Evolutionary conservation across 2,329 filamentous ascomycete species (phyloP).

Genomic region (Venturia pyrina): DNA sequence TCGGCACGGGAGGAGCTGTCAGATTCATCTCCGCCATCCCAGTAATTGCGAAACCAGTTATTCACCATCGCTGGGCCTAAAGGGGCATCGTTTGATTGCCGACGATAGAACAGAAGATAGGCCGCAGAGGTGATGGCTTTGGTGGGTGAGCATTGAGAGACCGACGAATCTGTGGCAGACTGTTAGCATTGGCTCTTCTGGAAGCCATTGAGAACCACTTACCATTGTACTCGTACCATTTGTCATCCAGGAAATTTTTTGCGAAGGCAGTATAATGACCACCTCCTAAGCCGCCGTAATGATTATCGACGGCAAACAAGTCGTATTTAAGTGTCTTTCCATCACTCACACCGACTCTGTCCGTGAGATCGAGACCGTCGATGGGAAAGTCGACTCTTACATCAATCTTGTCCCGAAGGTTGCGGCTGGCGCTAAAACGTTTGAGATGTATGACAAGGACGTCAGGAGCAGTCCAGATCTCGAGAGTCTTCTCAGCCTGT

Average conservation of each 20-base stretch:
- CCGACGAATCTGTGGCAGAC: constrained; percentile 62
- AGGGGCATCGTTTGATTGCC: constrained; percentile 57
- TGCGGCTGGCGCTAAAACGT: constrained; percentile 78
- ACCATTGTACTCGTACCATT: constrained; percentile 98
- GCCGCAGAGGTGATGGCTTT: constrained; percentile 65
- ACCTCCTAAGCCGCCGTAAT: constrained; percentile 85
- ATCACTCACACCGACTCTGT: constrained; percentile 68
- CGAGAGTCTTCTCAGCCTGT: constrained; percentile 89
- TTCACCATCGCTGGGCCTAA: constrained; percentile 70
- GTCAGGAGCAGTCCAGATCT: constrained; percentile 93
- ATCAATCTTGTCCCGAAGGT: constrained; percentile 82
- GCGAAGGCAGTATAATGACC: constrained; percentile 95
- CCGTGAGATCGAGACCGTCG: constrained; percentile 72
- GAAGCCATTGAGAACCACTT: constrained; percentile 25
- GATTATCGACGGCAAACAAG: constrained; percentile 90
- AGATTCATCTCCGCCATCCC: constrained; percentile 18
- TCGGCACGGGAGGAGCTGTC: constrained; percentile 32
- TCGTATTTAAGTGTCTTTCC: constrained; percentile 82
- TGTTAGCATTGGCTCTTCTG: neutral
- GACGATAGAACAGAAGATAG: constrained; percentile 92
- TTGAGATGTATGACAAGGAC: constrained; percentile 93
- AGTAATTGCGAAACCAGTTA: constrained; percentile 43
- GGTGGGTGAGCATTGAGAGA: constrained; percentile 50
- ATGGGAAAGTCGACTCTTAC: constrained; percentile 85
- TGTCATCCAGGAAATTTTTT: constrained; percentile 77